Base-by-base conservation (phyloP, 1,139 yeast species). In the Taiozyma sp. region DNA sequence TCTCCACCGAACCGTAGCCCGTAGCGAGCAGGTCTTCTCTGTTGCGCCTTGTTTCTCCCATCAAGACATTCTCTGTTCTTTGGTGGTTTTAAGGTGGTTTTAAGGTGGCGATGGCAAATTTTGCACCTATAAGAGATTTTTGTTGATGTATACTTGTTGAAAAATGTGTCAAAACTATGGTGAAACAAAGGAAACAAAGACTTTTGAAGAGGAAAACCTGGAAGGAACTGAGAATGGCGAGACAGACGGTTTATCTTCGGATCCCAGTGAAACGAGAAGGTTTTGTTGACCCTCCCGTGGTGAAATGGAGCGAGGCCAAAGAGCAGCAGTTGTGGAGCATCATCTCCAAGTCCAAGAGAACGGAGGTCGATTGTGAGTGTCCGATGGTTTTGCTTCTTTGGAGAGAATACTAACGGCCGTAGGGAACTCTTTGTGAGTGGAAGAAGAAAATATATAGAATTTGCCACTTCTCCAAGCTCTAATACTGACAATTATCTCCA, bases 261-360 rank as follows among this genome's bases (percentile, higher is more conserved):
- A 52, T 62, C 8, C 65, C 65, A 0, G 59, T 56, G 1, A 51
- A 56, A 8, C 49, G 65, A 14, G 52, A 52, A n/a, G 61, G 60
- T 0, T 59, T 59, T 44, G 50, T 46, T 1, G 60, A 62, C 40
- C 64, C 65, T 2, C 59, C 57, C 8, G 50, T 56, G 58, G 55
- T 62, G 24, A 53, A 53, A 34, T 62, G 65, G 65, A 55, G 57
- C 10, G 55, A 57, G 10, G 47, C 23, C 32, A 58, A 57, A 29
- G 65, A 62, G 42, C 57, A 59, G 30, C 49, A 49, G 38, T 52
- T 62, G 1, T 62, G 65, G 65, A 52, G 49, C 4, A 49, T 57
- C 8, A 47, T 62, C 2, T 60, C 65, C 10, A 57, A 57, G n/a
- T 59, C 64, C 1, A 62, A 61, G 46, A 51, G 58, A 48, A 51